These are phyloP conservation scores for Wallacemonas sp. DNA, from an alignment of 208 protist genomes.

Conservation along the genomic window DNA sequence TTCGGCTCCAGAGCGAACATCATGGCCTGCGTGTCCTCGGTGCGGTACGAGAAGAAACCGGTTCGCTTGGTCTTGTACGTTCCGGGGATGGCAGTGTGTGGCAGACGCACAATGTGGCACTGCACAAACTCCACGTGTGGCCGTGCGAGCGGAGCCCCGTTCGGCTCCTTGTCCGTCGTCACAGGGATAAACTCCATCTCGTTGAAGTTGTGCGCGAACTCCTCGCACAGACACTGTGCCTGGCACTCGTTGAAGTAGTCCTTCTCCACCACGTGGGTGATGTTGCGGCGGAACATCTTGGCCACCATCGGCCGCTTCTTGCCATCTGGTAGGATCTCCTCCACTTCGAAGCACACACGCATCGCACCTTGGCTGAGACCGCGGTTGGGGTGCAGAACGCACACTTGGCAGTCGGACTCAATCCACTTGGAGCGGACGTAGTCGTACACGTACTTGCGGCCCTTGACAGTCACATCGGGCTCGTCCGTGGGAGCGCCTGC, in stretches of 20 bases:
- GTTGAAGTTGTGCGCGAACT: conserved; percentile 54
- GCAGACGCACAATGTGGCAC: conserved; percentile 45
- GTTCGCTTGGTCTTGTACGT: conserved; percentile 17
- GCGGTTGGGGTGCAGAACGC: conserved; percentile 31
- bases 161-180: conserved; percentile 1
- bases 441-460: conserved; percentile 24
- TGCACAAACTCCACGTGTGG: conserved; percentile 40
- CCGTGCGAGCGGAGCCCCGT: conserved; percentile 2
- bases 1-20: conserved; percentile 62
- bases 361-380: conserved; percentile 45
- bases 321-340: conserved; percentile 37
- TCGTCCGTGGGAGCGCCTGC: conserved; percentile 2
- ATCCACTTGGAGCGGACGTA: conserved; percentile 21
- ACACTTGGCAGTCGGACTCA: conserved; percentile 22
- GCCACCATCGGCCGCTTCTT: conserved; percentile 35
- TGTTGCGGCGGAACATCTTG: conserved; percentile 51
- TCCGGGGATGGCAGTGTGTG: conserved; percentile 21
- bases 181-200: neutral
- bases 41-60: conserved; percentile 44
- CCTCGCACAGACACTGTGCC: conserved; percentile 47
- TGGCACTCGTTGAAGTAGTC: conserved; percentile 54
- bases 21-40: conserved; percentile 36
- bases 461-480: conserved; percentile 13
- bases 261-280: conserved; percentile 34
- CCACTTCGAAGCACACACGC: conserved; percentile 58